phyloP scores from a whole-genome alignment of 1,139 yeast species.

The Pichia sp. region DNA sequence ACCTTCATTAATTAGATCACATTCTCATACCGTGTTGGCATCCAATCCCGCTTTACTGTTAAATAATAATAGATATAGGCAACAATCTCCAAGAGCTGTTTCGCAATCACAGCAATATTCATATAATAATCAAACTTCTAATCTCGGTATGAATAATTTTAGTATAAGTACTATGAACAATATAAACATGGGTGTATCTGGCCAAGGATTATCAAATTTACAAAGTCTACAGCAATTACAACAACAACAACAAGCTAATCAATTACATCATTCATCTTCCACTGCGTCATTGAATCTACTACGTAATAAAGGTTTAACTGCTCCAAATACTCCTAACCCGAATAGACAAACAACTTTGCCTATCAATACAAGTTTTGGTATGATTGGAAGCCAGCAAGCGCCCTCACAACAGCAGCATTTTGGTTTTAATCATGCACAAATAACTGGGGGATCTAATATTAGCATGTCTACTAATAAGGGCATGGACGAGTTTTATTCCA shows the following conservation, averaged over 20 bases:
- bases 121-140: constrained; percentile 15
- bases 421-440: constrained; percentile 21
- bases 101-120: constrained; percentile 19
- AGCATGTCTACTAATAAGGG: constrained; percentile 14
- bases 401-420: constrained; percentile 6
- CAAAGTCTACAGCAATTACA: constrained; percentile 13
- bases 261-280: constrained; percentile 28
- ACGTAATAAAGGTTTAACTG: constrained; percentile 20
- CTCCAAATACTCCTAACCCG: constrained; percentile 20
- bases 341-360: constrained; percentile 17
- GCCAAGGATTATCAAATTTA: background rate
- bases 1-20: constrained; percentile 28
- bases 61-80: constrained; percentile 28
- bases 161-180: background rate
- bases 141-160: constrained; percentile 2
- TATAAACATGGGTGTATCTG: no score
- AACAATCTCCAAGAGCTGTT: constrained; percentile 29
- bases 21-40: constrained; percentile 26
- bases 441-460: constrained; percentile 25
- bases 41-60: constrained; percentile 23
- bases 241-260: constrained; percentile 17
- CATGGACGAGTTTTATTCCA: constrained; percentile 23
- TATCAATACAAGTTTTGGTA: constrained; percentile 1
- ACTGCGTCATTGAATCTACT: constrained; percentile 26
- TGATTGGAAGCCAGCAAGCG: constrained; percentile 1